Percentiles rank a stretch among this genome's conserved stretches.
Conservation (phyloP, 805 yeast species). For the Candida arabinofermentans region DNA sequence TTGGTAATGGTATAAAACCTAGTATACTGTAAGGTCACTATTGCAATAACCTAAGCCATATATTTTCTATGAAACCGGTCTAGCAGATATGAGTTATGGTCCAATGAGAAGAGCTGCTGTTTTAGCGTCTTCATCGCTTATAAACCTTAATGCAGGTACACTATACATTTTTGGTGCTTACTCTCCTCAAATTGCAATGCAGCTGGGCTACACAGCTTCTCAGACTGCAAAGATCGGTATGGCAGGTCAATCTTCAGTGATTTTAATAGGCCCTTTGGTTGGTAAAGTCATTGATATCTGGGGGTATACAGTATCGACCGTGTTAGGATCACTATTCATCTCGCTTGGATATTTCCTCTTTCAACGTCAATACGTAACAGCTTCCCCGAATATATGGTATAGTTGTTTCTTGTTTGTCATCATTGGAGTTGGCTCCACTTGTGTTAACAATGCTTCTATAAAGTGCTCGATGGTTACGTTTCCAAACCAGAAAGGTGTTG, state of each 20-base stretch:
- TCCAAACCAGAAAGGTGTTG: slow-evolving; percentile 66
- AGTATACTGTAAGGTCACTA: not conserved
- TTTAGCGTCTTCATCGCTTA: slow-evolving; percentile 17
- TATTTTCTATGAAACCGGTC: not conserved
- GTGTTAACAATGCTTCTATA: slow-evolving; percentile 58
- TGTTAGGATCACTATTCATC: slow-evolving; percentile 46
- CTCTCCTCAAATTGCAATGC: slow-evolving; percentile 69
- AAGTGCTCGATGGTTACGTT: slow-evolving; percentile 71
- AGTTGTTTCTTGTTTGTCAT: slow-evolving; percentile 45
- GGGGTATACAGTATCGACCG: slow-evolving; percentile 55
- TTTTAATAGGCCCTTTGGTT: slow-evolving; percentile 62
- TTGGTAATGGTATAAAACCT: no score
- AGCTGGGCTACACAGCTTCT: slow-evolving; percentile 55
- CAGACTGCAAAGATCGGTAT: slow-evolving; percentile 63
- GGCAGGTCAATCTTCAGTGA: slow-evolving; percentile 62
- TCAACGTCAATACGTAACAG: slow-evolving; percentile 44
- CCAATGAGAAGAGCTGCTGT: slow-evolving; percentile 13
- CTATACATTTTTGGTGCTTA: slow-evolving; percentile 71
- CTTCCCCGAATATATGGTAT: slow-evolving; percentile 35
- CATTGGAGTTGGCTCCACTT: slow-evolving; percentile 70
- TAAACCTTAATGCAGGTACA: slow-evolving; percentile 60
- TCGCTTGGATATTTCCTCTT: slow-evolving; percentile 54
- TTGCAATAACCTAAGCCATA: not conserved
- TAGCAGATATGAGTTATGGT: slow-evolving; percentile 4
- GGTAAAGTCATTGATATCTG: slow-evolving; percentile 60